phyloP scores from a whole-genome alignment of 495 filamentous ascomycete species.

The Opeltia flavorubescens region DNA sequence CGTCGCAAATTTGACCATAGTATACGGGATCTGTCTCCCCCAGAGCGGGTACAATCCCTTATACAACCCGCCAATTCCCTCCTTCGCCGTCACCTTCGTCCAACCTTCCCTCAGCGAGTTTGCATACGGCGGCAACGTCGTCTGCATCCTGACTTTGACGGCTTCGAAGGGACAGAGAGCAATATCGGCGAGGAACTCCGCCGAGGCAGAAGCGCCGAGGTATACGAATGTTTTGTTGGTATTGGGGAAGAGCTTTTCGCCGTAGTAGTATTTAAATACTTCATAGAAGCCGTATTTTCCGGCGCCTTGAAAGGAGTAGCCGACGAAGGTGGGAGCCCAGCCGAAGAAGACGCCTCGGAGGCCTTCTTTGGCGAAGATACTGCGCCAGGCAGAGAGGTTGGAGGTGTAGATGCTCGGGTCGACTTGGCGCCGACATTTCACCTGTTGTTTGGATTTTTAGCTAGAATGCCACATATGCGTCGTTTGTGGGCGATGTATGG shows the following conservation, averaged over 20 bases:
- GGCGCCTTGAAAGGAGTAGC: conserved; percentile 59
- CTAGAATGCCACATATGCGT: neutral
- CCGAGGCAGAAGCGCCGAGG: conserved; percentile 48
- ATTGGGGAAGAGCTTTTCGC: conserved; percentile 46
- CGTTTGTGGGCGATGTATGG: neutral
- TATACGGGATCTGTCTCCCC: conserved; percentile 61
- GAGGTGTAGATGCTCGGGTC: conserved; percentile 56
- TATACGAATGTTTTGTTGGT: conserved; percentile 49
- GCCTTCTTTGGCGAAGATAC: conserved; percentile 49
- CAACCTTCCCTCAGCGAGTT: conserved; percentile 46
- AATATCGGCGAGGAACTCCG: conserved; percentile 58
- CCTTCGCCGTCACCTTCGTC: conserved; percentile 43
- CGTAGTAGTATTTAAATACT: conserved; percentile 60
- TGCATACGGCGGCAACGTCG: conserved; percentile 52
- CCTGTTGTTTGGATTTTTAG: conserved; percentile 29
- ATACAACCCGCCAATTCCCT: conserved; percentile 46
- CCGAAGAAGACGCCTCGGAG: conserved; percentile 59
- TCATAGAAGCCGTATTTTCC: conserved; percentile 71
- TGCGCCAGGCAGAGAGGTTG: conserved; percentile 51
- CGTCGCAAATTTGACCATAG: conserved; percentile 64
- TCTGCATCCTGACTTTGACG: conserved; percentile 64
- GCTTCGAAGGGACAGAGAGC: conserved; percentile 55
- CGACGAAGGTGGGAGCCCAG: conserved; percentile 55
- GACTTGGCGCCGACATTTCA: conserved; percentile 62
- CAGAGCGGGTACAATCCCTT: conserved; percentile 58